These are phyloP conservation scores for Endocarpon pusillum DNA, from an alignment of 495 filamentous ascomycete genomes.

Conservation along the genomic window DNA sequence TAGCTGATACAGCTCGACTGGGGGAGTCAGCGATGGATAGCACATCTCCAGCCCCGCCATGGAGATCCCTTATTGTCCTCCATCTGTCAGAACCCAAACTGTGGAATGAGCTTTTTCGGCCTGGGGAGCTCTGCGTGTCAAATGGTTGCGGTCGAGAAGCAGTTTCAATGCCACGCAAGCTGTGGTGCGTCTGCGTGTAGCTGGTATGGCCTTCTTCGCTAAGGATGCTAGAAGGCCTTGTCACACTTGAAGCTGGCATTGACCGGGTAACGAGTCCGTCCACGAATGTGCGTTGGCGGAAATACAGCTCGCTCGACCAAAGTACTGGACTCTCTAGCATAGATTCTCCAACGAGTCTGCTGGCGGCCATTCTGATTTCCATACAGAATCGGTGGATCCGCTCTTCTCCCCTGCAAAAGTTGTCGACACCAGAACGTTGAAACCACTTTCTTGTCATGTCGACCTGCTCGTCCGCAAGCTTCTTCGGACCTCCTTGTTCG, in stretches of 20 bases:
- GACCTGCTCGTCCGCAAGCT: conserved; percentile 89
- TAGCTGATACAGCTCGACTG: conserved; percentile 28
- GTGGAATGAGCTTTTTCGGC: conserved; percentile 33
- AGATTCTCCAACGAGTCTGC: conserved; percentile 71
- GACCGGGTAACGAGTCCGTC: conserved; percentile 40
- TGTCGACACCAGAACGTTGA: conserved; percentile 64
- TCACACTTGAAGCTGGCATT: conserved; percentile 27
- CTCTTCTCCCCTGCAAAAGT: conserved; percentile 92
- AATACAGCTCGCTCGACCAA: conserved; percentile 82
- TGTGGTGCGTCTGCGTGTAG: conserved; percentile 14
- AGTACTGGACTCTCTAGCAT: conserved; percentile 77
- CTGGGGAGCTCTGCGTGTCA: conserved; percentile 22
- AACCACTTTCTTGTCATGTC: conserved; percentile 78
- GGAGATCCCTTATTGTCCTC: conserved; percentile 31
- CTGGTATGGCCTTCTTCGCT: conserved; percentile 28
- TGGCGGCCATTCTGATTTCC: conserved; percentile 75
- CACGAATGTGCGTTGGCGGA: conserved; percentile 57
- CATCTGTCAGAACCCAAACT: conserved; percentile 53
- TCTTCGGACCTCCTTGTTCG: conserved; percentile 80
- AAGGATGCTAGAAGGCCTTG: conserved; percentile 33
- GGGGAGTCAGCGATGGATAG: conserved; percentile 43
- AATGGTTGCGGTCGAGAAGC: conserved; percentile 16
- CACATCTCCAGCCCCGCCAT: conserved; percentile 30
- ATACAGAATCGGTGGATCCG: conserved; percentile 87
- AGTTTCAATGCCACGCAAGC: conserved; percentile 27